Evolutionary conservation across 2,329 filamentous ascomycete genomes (phyloP).

Genomic region (Cladosporium sp.): DNA sequence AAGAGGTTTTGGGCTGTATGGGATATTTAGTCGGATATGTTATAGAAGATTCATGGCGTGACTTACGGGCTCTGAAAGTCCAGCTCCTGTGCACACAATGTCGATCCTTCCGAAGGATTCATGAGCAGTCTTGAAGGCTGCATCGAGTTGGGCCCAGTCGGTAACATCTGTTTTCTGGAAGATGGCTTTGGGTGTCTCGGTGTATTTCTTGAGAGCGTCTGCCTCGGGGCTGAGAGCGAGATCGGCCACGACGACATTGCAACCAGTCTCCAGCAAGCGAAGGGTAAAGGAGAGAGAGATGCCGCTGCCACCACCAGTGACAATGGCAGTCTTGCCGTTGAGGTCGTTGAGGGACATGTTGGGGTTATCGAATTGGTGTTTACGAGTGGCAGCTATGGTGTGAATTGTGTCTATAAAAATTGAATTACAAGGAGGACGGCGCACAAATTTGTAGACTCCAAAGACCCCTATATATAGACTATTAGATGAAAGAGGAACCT

Average conservation of each 20-base stretch:
- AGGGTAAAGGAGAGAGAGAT: slow-evolving; percentile 14
- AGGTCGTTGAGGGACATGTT: slow-evolving; percentile 29
- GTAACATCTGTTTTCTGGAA: slow-evolving; percentile 49
- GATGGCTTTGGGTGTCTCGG: slow-evolving; percentile 36
- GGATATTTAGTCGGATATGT: background rate
- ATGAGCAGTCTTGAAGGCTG: slow-evolving; percentile 49
- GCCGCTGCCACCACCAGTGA: slow-evolving; percentile 47
- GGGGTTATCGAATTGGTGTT: background rate
- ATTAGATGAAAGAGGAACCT: background rate
- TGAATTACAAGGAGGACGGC: background rate
- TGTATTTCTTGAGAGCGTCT: slow-evolving; percentile 15
- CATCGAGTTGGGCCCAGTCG: slow-evolving; percentile 51
- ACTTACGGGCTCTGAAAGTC: slow-evolving; percentile 44
- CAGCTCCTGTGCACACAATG: slow-evolving; percentile 47
- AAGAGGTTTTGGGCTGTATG: slow-evolving; percentile 15
- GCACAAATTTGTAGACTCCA: background rate
- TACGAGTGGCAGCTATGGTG: background rate
- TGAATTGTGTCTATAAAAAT: background rate
- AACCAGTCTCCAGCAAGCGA: slow-evolving; percentile 17
- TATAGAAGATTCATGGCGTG: background rate
- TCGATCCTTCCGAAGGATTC: slow-evolving; percentile 47
- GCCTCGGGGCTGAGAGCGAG: slow-evolving; percentile 49
- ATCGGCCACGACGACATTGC: slow-evolving; percentile 48
- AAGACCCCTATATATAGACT: background rate
- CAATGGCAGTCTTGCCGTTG: slow-evolving; percentile 44